These are phyloP conservation scores for Monosporozyma siamensis DNA, from an alignment of 805 yeast genomes.

Conservation along the genomic window DNA sequence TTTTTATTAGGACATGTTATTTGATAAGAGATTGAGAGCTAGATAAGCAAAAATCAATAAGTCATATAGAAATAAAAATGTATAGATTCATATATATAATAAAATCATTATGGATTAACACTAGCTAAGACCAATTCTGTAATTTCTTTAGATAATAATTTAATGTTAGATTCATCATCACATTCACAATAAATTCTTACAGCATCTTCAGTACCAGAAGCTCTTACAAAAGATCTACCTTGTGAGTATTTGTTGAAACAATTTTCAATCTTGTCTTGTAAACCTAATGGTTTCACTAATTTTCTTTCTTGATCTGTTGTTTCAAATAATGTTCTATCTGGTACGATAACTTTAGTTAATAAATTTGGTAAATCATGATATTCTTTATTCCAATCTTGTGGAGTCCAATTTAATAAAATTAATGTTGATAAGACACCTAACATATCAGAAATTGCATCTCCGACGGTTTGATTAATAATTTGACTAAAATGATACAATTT, in stretches of 20 bases:
- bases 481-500: slow-evolving; percentile 53
- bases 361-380: slow-evolving; percentile 84
- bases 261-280: slow-evolving; percentile 65
- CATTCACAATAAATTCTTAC: slow-evolving; percentile 95
- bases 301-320: slow-evolving; percentile 89
- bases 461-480: slow-evolving; percentile 93
- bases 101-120: not conserved
- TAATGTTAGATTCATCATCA: slow-evolving; percentile 39
- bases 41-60: no score
- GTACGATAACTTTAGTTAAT: slow-evolving; percentile 71
- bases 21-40: no score
- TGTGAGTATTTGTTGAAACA: slow-evolving; percentile 43
- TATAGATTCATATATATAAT: no score
- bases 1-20: no score
- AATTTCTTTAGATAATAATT: slow-evolving; percentile 36
- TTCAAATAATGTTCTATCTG: slow-evolving; percentile 67
- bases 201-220: slow-evolving; percentile 96
- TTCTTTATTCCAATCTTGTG: slow-evolving; percentile 63
- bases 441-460: slow-evolving; percentile 93
- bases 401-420: slow-evolving; percentile 45
- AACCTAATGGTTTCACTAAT: slow-evolving; percentile 63
- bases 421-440: slow-evolving; percentile 64
- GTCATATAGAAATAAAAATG: no score
- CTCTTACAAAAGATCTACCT: slow-evolving; percentile 90
- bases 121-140: slow-evolving; percentile 27